phyloP scores from a whole-genome alignment of 2,329 filamentous ascomycete species.

The Penicillium glabrum region DNA sequence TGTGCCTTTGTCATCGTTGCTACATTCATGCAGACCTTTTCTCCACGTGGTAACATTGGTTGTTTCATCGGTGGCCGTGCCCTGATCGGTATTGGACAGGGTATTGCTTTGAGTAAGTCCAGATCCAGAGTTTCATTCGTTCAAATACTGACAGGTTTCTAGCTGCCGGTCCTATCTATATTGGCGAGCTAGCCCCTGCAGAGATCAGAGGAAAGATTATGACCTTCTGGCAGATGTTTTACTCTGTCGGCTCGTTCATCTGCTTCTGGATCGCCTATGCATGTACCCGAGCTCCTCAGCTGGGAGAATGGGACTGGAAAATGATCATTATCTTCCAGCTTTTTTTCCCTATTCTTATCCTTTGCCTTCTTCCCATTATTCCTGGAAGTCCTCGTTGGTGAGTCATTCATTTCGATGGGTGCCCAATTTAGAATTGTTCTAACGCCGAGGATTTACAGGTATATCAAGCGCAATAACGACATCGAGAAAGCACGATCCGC shows the following conservation, averaged over 20 bases:
- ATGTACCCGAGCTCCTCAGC: slow-evolving; percentile 52
- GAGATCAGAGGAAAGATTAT: slow-evolving; percentile 67
- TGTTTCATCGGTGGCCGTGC: slow-evolving; percentile 69
- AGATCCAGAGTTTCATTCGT: neutral
- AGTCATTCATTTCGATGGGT: neutral
- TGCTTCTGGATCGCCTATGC: slow-evolving; percentile 68
- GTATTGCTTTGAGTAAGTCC: slow-evolving; percentile 60
- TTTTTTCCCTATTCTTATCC: slow-evolving; percentile 63
- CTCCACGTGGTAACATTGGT: slow-evolving; percentile 60
- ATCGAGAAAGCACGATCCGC: slow-evolving; percentile 60
- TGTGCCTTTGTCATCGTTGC: slow-evolving; percentile 66
- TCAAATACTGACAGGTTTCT: slow-evolving; percentile 5
- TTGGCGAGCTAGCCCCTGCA: slow-evolving; percentile 65
- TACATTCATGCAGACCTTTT: slow-evolving; percentile 68
- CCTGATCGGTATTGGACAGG: slow-evolving; percentile 69
- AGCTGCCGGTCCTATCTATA: slow-evolving; percentile 70
- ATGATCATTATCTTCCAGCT: slow-evolving; percentile 73
- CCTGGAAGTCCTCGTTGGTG: slow-evolving; percentile 68
- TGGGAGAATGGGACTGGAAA: slow-evolving; percentile 73
- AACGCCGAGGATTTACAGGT: slow-evolving; percentile 21
- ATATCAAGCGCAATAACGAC: slow-evolving; percentile 59
- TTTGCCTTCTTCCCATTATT: slow-evolving; percentile 63
- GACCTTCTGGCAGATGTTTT: slow-evolving; percentile 70
- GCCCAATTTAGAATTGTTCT: no score
- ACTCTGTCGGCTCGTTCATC: slow-evolving; percentile 65